Conservation (phyloP, 1,284 basidiomycete species). For the Moesziomyces globuligerus region DNA sequence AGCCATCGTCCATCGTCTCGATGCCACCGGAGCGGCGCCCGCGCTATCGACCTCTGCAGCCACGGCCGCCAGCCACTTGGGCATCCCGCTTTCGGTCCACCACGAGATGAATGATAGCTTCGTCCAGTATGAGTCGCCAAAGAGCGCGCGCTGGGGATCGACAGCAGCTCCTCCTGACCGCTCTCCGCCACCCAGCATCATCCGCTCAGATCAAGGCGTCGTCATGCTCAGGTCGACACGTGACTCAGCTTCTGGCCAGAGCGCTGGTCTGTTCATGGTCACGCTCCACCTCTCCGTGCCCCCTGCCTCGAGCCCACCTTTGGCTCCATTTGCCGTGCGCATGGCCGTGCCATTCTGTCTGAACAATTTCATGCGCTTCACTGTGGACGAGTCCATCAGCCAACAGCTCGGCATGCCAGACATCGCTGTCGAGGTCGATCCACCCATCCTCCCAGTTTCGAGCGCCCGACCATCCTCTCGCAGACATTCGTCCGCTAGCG, state of each 20-base stretch:
- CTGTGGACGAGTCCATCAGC: conserved; percentile 35
- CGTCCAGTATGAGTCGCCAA: conserved; percentile 9
- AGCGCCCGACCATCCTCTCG: conserved; percentile 1
- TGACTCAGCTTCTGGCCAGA: not conserved
- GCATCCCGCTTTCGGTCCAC: conserved; percentile 35
- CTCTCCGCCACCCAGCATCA: conserved; percentile 11
- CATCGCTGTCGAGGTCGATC: conserved; percentile 43
- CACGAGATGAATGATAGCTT: conserved; percentile 33
- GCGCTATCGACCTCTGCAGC: conserved; percentile 38
- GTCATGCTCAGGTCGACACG: conserved; percentile 14
- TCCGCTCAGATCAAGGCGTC: conserved; percentile 6
- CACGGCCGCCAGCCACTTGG: conserved; percentile 24
- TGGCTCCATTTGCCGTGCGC: conserved; percentile 18
- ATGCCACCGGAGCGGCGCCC: conserved; percentile 31
- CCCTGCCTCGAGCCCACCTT: conserved; percentile 17
- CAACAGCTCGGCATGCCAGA: conserved; percentile 4
- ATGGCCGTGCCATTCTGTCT: conserved; percentile 31
- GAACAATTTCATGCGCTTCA: conserved; percentile 43
- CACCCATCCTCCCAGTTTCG: conserved; percentile 23
- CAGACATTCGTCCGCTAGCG: conserved; percentile 5
- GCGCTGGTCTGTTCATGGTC: conserved; percentile 21
- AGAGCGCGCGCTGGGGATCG: not conserved
- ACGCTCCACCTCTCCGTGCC: conserved; percentile 18
- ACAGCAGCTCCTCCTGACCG: not conserved
- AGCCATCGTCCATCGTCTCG: conserved; percentile 31